Percentiles rank a stretch among this genome's conserved stretches.
These are phyloP conservation scores for Solanum tarapatanum DNA, from an alignment of 257 asterid genomes.

Conservation along the genomic window DNA sequence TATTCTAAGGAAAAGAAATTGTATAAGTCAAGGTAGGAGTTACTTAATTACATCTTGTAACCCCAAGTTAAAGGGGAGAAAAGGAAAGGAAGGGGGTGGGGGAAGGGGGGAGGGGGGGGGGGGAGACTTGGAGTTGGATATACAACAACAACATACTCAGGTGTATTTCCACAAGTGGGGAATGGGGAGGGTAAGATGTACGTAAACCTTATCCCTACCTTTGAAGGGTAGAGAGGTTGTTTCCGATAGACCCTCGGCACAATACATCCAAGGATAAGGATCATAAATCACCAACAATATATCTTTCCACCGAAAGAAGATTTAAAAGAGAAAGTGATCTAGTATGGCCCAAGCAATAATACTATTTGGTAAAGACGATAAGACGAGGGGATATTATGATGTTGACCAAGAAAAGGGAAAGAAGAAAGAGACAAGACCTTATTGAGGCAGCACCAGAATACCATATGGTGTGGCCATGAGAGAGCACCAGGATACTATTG, in stretches of 20 bases:
- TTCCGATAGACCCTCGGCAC: not conserved
- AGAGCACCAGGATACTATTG: not conserved
- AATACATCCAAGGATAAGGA: not conserved
- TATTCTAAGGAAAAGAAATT: not conserved
- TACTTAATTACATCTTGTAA: not conserved
- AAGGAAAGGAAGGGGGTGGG: not conserved
- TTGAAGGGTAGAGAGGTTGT: not conserved
- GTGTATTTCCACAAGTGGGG: not conserved
- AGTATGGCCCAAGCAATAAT: not conserved
- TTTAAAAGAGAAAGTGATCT: not conserved
- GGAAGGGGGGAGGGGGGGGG: not conserved
- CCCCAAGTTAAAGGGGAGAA: not conserved
- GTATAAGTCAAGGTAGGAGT: not conserved
- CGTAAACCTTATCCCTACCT: not conserved
- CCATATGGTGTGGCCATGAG: not conserved
- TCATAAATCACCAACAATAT: not conserved
- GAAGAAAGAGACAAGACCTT: not conserved
- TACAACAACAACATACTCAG: not conserved
- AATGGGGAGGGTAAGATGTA: not conserved
- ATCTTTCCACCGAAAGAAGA: not conserved
- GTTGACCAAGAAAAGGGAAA: not conserved
- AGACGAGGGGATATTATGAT: not conserved
- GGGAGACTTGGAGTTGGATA: not conserved
- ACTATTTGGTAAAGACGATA: not conserved
- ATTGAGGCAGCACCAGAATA: not conserved